Evolutionary conservation across 495 filamentous ascomycete species (phyloP).

Genomic region (Peziza echinospora): DNA sequence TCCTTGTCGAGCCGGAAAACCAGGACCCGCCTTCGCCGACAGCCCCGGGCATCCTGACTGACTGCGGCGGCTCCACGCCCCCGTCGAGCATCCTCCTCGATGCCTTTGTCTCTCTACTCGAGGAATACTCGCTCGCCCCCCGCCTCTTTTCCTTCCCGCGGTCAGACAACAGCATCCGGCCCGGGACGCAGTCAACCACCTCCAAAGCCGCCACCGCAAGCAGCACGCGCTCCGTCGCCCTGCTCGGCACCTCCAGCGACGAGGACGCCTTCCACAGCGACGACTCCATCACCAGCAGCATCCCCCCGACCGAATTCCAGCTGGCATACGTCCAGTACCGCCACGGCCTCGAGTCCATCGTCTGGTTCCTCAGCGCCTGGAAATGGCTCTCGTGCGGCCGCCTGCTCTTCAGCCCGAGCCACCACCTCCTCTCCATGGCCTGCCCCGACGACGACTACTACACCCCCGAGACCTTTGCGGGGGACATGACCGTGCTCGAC

Average conservation of each 20-base stretch:
- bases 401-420: slow-evolving; percentile 17
- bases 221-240: background rate
- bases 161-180: too few relatives aligned
- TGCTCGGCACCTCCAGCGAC: background rate
- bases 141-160: slow-evolving; percentile 1
- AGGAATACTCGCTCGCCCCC: slow-evolving; percentile 2
- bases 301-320: background rate
- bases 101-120: slow-evolving; percentile 2
- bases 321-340: background rate
- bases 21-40: too few relatives aligned
- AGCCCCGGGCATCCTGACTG: too few relatives aligned
- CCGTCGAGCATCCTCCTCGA: slow-evolving; percentile 5
- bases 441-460: background rate
- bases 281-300: background rate
- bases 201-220: background rate
- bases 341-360: slow-evolving; percentile 7
- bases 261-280: background rate
- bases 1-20: too few relatives aligned
- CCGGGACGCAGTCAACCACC: background rate
- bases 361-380: slow-evolving; percentile 16
- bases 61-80: too few relatives aligned
- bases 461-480: slow-evolving; percentile 3
- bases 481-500: slow-evolving; percentile 9
- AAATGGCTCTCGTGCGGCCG: slow-evolving; percentile 20
- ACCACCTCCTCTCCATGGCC: slow-evolving; percentile 13